Evolutionary conservation across 2,329 filamentous ascomycete genomes (phyloP).

Genomic region (Fusarium equiseti): DNA sequence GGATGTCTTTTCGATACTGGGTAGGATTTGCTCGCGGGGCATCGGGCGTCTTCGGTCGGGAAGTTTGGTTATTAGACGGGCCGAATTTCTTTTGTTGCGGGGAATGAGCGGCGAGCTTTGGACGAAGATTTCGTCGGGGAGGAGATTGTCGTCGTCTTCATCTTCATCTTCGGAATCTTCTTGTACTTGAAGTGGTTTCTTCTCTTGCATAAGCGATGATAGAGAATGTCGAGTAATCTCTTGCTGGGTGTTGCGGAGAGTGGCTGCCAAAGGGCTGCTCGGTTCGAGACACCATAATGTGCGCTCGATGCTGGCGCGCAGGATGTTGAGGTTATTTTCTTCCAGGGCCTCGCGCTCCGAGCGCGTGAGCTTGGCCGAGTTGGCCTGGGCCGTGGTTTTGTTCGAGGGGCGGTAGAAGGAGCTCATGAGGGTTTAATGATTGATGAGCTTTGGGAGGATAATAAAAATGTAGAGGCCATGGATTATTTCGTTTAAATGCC

Average conservation of each 20-base stretch:
- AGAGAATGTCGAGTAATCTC: conserved; percentile 21
- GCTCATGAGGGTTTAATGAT: conserved; percentile 21
- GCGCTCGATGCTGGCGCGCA: conserved; percentile 20
- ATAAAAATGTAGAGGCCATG: neutral
- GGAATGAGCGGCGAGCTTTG: neutral
- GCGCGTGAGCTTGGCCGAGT: conserved; percentile 27
- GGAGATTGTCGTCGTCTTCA: neutral
- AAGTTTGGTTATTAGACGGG: neutral
- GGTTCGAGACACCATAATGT: conserved; percentile 19
- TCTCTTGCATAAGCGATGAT: conserved; percentile 6
- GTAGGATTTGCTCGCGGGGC: neutral
- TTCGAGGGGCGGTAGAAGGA: conserved; percentile 29
- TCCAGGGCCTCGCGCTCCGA: conserved; percentile 25
- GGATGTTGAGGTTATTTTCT: conserved; percentile 25
- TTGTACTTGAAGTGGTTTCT: neutral
- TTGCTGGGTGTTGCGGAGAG: neutral
- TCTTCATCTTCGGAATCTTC: neutral
- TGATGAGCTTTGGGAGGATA: conserved; percentile 6
- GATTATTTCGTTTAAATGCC: neutral
- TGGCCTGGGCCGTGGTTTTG: conserved; percentile 22
- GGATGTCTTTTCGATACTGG: conserved; percentile 9
- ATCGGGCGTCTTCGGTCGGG: neutral
- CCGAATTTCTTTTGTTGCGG: conserved; percentile 1
- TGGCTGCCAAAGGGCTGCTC: conserved; percentile 7
- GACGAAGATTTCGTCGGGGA: neutral